Base-by-base conservation (phyloP, 1,284 basidiomycete genomes). In the Ceratobasidium sp. region DNA sequence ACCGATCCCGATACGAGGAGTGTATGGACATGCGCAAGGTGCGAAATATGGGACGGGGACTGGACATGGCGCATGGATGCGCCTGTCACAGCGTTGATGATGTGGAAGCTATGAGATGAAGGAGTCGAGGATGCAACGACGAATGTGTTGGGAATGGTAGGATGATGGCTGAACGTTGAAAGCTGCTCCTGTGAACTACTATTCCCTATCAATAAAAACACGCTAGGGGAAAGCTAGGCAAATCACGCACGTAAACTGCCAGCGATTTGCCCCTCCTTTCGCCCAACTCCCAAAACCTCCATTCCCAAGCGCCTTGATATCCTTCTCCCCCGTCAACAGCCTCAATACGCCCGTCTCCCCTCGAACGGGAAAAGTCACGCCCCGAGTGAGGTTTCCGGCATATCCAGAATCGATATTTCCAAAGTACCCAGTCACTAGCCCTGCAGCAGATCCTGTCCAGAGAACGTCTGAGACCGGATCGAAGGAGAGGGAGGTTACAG, bases 401-500 rank as follows among this genome's bases (percentile, higher is more conserved):
- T 74, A 74, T 23, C 71, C 71, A 65, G 87, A 88, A 12, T 90
- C 87, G 40, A 74, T 46, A 42, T 74, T 74, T 17, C 92, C 90
- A 83, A 94, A 92, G 83, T 93, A 91, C 0, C 94, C 93, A 48
- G 89, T 86, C 77, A 98, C 88, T 79, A 88, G 87, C 6, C 97
- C 97, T 52, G 90, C 86, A 73, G 91, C 90, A 23, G 90, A 89
- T 61, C 96, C 97, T 64, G 93, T 88, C 96, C 96, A 98, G 50
- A 99, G 87, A 15, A 94, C 90, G 84, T 98, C 96, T 0, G 94
- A 93, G 57, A 94, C 92, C 6, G 95, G 93, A 85, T 99, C 97
- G 83, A 99, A 96, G 3, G 92, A 90, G 78, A 98, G 88, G 0
- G 93, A 89, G 26, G 93, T 92, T 20, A 76, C 62, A 23, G 23